A percentile compares a stretch with the other conserved stretches of the same genome.
Evolutionary conservation across 129 eudicot genomes (phyloP).

Genomic region (Pittosporum tobira): DNA sequence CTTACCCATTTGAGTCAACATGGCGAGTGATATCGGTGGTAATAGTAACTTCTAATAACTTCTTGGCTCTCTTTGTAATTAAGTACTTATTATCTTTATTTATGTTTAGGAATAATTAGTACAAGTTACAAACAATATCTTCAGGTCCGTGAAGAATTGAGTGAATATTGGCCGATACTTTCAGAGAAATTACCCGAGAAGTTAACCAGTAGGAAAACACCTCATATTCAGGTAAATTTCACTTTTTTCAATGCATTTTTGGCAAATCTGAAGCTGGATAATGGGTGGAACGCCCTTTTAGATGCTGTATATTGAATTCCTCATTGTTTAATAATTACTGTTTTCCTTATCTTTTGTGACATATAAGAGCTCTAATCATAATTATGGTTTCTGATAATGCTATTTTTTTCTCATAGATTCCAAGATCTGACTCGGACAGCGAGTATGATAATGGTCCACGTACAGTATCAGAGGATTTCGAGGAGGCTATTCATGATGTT

Average conservation of each 20-base stretch:
- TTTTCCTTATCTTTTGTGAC: conserved; percentile 7
- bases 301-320: neutral
- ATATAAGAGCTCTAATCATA: neutral
- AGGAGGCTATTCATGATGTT: conserved; percentile 36
- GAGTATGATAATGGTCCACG: conserved; percentile 35
- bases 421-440: conserved; percentile 63
- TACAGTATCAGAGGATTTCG: conserved; percentile 34
- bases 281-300: no score
- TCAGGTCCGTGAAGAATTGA: conserved; percentile 74
- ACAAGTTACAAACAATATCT: neutral
- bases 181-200: conserved; percentile 48
- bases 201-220: conserved; percentile 34
- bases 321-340: neutral
- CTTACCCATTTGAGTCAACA: conserved; percentile 73
- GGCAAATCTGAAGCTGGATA: neutral
- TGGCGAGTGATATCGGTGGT: conserved; percentile 73
- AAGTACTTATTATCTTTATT: neutral
- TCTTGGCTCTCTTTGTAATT: neutral
- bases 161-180: conserved; percentile 68
- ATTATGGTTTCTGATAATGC: conserved; percentile 9
- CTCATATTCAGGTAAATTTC: conserved; percentile 44
- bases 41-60: neutral
- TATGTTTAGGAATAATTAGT: no score
- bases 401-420: conserved; percentile 23
- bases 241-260: conserved; percentile 1